Conservation (phyloP, 2,329 filamentous ascomycete species). For the Clonostachys rhizophaga region DNA sequence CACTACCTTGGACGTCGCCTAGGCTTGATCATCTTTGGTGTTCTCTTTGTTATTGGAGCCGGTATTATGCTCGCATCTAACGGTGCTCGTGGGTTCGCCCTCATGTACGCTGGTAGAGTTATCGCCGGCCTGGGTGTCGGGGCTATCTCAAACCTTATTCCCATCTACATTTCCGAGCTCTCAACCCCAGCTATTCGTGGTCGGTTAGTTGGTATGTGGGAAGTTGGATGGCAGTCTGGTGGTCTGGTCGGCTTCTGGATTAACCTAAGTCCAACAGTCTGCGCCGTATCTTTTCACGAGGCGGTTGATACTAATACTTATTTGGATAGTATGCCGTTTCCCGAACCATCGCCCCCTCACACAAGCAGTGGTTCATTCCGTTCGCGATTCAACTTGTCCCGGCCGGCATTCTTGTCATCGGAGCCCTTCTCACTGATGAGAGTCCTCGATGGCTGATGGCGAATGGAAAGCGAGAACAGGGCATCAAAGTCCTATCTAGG, state of each 20-base stretch:
- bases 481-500: conserved; percentile 45
- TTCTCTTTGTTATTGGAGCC: conserved; percentile 30
- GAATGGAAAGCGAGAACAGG: conserved; percentile 44
- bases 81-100: conserved; percentile 35
- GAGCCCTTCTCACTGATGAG: conserved; percentile 43
- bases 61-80: conserved; percentile 53
- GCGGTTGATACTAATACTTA: no score
- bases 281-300: no score
- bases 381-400: conserved; percentile 66
- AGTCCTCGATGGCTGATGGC: conserved; percentile 57
- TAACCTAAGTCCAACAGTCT: conserved; percentile 32
- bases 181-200: conserved; percentile 48
- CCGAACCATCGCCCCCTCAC: conserved; percentile 33
- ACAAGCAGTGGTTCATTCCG: conserved; percentile 58
- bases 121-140: conserved; percentile 42
- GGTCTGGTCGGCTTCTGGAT: conserved; percentile 46
- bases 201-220: conserved; percentile 48
- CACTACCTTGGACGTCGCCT: conserved; percentile 17
- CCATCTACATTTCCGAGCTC: conserved; percentile 38
- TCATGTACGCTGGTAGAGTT: conserved; percentile 44
- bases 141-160: conserved; percentile 32
- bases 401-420: conserved; percentile 41
- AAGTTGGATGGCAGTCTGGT: conserved; percentile 48
- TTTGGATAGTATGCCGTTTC: conserved; percentile 45
- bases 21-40: background rate